Conservation (phyloP, 2,329 filamentous ascomycete species). For the Emmonsiellopsis sp. region DNA sequence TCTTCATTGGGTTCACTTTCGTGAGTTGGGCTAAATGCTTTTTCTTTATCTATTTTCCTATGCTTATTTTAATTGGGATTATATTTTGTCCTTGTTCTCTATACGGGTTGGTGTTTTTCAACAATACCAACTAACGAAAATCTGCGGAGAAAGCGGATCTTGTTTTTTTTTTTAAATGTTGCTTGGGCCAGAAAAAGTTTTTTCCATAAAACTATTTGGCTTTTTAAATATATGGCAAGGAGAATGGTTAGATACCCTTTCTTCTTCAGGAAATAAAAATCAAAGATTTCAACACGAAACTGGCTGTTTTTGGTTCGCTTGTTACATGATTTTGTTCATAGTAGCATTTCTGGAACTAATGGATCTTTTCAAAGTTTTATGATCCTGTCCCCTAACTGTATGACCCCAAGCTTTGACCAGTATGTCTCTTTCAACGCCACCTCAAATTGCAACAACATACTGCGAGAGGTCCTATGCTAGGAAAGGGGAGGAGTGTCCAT, state of each 20-base stretch:
- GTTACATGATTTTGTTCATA: background rate
- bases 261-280: background rate
- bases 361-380: background rate
- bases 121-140: background rate
- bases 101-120: slow-evolving; percentile 1
- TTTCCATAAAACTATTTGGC: background rate
- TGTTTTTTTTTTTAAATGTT: background rate
- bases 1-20: background rate
- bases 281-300: slow-evolving; percentile 1
- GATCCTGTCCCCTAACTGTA: background rate
- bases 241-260: background rate
- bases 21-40: background rate
- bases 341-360: background rate
- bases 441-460: too few relatives aligned
- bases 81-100: background rate
- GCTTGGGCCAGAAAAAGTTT: background rate
- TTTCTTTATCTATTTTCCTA: background rate
- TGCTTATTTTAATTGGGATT: background rate
- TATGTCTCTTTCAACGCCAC: too few relatives aligned
- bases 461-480: too few relatives aligned
- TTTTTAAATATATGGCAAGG: background rate
- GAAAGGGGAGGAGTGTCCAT: too few relatives aligned
- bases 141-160: background rate
- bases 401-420: too few relatives aligned
- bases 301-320: too few relatives aligned